Conservation (phyloP, 495 filamentous ascomycete genomes). For the Neurospora sp. region DNA sequence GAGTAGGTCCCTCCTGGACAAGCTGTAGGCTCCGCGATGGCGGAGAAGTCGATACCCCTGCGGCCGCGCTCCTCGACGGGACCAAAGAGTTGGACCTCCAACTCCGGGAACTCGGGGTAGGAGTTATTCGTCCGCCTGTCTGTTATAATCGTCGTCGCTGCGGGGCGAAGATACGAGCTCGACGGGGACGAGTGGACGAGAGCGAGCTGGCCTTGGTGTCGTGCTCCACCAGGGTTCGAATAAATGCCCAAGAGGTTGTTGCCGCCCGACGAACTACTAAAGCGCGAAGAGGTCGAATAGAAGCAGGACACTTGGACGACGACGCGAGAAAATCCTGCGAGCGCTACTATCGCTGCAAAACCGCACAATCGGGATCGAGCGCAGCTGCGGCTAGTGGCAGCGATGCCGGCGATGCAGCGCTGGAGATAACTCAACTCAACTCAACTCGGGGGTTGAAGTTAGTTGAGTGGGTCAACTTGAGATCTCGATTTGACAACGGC, state of each 20-base stretch:
- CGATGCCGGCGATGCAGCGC: background rate
- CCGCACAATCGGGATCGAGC: background rate
- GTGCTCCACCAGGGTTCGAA: background rate
- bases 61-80: conserved; percentile 16
- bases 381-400: background rate
- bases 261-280: background rate
- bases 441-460: no score
- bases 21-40: no score
- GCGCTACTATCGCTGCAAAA: background rate
- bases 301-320: background rate
- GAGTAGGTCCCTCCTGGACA: no score
- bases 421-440: no score
- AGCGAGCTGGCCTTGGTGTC: no score
- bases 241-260: background rate
- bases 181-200: no score
- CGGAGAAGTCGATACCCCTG: no score
- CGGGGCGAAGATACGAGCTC: no score
- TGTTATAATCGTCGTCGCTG: no score
- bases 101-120: conserved; percentile 45
- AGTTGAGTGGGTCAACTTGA: no score
- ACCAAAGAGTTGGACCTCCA: conserved; percentile 68
- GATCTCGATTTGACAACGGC: no score
- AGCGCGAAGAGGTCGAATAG: background rate
- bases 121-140: no score
- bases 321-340: background rate